These are phyloP conservation scores for Eucalyptus tenuipes DNA, from an alignment of 345 rosid genomes.

Conservation along the genomic window DNA sequence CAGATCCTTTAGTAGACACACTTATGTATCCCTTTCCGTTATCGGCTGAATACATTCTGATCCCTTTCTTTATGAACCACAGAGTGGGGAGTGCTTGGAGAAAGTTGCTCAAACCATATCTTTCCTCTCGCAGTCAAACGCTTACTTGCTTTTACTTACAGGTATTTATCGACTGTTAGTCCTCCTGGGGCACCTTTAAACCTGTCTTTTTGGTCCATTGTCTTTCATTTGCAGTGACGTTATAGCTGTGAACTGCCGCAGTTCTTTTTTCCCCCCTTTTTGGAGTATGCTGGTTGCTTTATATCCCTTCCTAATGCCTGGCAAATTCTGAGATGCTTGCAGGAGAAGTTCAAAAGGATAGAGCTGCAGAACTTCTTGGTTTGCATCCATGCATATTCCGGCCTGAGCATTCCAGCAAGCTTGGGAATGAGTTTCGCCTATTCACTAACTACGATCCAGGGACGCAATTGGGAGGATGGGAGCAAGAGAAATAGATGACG, in stretches of 20 bases:
- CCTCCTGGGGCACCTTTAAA: background rate
- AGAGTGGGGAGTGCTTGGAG: constrained; percentile 87
- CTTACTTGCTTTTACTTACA: constrained; percentile 74
- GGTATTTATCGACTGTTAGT: constrained; percentile 22
- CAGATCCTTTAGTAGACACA: background rate
- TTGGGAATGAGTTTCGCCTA: constrained; percentile 75
- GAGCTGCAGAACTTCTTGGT: constrained; percentile 69
- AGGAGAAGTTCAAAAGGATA: constrained; percentile 84
- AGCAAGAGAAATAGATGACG: constrained; percentile 14
- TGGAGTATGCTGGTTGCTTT: background rate
- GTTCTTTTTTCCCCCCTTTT: background rate
- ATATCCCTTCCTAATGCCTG: background rate
- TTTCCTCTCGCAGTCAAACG: constrained; percentile 38
- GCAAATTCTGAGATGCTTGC: background rate
- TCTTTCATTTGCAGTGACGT: background rate
- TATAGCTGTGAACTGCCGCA: background rate
- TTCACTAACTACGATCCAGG: constrained; percentile 81
- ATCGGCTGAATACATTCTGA: background rate
- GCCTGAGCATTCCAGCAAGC: constrained; percentile 83
- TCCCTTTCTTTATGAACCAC: constrained; percentile 7
- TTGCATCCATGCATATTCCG: constrained; percentile 62
- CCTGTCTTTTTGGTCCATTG: background rate
- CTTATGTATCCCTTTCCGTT: background rate
- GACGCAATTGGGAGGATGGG: constrained; percentile 84
- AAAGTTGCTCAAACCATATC: constrained; percentile 57